A percentile compares a stretch with the other conserved stretches of the same genome.
Evolutionary conservation across 2,329 filamentous ascomycete species (phyloP).

Genomic region (Apiospora aurea): DNA sequence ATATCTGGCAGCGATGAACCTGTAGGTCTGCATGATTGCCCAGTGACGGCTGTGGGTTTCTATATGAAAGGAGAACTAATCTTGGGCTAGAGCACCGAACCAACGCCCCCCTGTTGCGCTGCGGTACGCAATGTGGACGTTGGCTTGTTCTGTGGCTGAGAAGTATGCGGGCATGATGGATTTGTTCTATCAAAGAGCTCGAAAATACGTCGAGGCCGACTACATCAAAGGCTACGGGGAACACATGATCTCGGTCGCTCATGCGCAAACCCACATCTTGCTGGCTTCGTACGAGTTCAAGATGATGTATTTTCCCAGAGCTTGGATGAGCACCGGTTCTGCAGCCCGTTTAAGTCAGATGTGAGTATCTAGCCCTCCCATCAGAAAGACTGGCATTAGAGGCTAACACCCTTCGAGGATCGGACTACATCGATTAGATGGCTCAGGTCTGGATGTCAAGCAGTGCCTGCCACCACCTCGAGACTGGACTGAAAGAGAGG

Average conservation of each 20-base stretch:
- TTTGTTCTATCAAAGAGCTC: conserved; percentile 86
- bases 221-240: conserved; percentile 94
- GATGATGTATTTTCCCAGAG: conserved; percentile 95
- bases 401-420: conserved; percentile 74
- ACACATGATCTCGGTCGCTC: conserved; percentile 82
- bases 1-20: conserved; percentile 87
- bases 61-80: neutral
- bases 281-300: conserved; percentile 91
- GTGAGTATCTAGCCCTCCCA: conserved; percentile 51
- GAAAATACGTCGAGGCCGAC: conserved; percentile 89
- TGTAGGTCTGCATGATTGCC: conserved; percentile 53
- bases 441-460: conserved; percentile 85
- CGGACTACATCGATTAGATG: conserved; percentile 87
- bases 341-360: conserved; percentile 85
- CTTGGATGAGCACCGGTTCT: conserved; percentile 90
- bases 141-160: conserved; percentile 84
- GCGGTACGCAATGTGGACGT: conserved; percentile 95
- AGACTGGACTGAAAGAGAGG: conserved; percentile 94
- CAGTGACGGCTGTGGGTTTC: neutral
- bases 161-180: conserved; percentile 82
- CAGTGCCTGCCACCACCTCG: conserved; percentile 85
- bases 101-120: conserved; percentile 87
- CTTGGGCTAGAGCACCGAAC: conserved; percentile 64
- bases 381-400: conserved; percentile 38
- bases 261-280: conserved; percentile 85